Base-by-base conservation (phyloP, 192 early-diverging fungal genomes). In the Podila horticola region DNA sequence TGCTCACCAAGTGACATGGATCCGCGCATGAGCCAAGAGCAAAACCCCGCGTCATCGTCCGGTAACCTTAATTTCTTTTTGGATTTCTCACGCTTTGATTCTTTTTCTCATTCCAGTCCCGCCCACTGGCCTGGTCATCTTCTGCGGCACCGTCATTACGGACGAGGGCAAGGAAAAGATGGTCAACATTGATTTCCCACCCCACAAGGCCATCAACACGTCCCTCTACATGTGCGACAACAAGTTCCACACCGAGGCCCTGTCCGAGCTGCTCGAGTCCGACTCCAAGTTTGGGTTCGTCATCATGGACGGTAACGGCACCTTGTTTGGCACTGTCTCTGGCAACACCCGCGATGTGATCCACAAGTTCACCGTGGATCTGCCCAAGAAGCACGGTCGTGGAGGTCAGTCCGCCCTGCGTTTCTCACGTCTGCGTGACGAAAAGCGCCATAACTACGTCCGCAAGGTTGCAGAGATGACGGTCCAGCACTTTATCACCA, bases 311-410 rank as follows among this genome's bases (percentile, higher is more conserved):
- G 98, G 98, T 92, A 95, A 94, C 87, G 98, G 98, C 58, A 89
- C 94, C 19, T 86, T 99, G 33, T 99, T 97, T 82, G 98, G 98
- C 28, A 93, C 93, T 24, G 88, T 99, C n/a, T 89, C 92, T 79
- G 98, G 98, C 51, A 98, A 95, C 86, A 95, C 90, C 24, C 94
- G 98, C 68, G 95, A 98, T 70, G 90, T 99, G 34, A 83, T 98
- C 66, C 95, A 97, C 88, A 95, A 97, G 84, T 90, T 99, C 66
- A 86, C 92, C n/a, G 98, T 99, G 52, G 98, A 99, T 81, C 82
- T 99, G 83, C 98, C 98, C 81, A 99, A 99, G 90, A 99, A 99
- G 94, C 98, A 99, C 91, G 98, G 98, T 58, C 95, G 98, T 89
- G 98, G 98, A 90, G 98, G 98, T 92, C 98, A 99, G 87, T 99